Evolutionary conservation across 352 stramenopile genomes (phyloP), one percentile per base, ranked within the genome.

Genomic region (Phytophthora fragariae): DNA sequence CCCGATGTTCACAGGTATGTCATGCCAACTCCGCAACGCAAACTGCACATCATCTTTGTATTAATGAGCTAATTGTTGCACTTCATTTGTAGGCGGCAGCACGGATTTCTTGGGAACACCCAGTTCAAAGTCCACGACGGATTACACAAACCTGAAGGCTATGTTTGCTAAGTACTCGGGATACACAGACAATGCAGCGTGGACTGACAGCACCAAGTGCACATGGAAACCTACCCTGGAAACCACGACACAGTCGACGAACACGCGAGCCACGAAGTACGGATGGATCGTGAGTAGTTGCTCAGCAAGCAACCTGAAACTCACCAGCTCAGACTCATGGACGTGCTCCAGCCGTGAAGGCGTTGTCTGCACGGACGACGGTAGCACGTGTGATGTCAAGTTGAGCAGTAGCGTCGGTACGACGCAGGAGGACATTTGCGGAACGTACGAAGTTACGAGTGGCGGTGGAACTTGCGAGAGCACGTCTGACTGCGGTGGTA

Each of bases 381-480:
- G 90, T 54, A 76, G 69, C 3, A 84, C 76, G 27, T 97, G 90
- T 65, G 87, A 95, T 66, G 90, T 97, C 49, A 69, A 62, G 0
- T 44, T 96, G 9, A 73, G 77, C 1, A 67, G 63, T 15, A 47
- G 74, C 5, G 41, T 93, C 31, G 85, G 84, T 17, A 96, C 88
- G 6, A 93, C 88, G 0, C 84, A 96, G 59, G 84, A 93, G 62
- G 79, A 88, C 7, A 89, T 96, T 72, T 96, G 90, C 55, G 90
- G 90, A 33, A 72, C 79, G 11, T 89, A 92, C 65, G 78, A 88
- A 63, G 85, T 94, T 19, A 78, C 79, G 46, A 79, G 76, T 24
- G 89, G 89, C 37, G 89, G 89, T 46, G 82, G 78, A 27, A 90
- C 84, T 21, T 96, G 89, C 68, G 65, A 86, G 39, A 81, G 64